Evolutionary conservation across 1,139 yeast genomes (phyloP).

Genomic region (Geotrichum candidum): DNA sequence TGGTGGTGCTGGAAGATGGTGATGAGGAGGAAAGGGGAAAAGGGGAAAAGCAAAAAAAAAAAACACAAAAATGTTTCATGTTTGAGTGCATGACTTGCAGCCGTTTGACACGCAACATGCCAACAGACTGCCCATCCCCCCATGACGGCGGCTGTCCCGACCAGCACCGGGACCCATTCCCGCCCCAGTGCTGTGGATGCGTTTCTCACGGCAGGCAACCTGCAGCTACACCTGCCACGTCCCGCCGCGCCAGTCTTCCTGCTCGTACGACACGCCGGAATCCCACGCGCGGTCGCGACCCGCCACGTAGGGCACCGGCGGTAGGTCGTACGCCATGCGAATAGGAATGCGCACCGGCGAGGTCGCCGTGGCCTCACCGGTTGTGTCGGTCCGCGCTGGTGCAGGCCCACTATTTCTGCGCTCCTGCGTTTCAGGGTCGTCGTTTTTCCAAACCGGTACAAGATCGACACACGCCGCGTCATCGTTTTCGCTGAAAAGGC

Average conservation of each 20-base stretch:
- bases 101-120: too few species aligned
- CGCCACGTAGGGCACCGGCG: background rate
- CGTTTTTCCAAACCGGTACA: constrained; percentile 22
- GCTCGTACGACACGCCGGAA: background rate
- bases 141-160: too few species aligned
- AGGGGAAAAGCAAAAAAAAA: background rate
- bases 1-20: background rate
- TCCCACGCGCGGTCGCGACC: background rate
- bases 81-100: background rate
- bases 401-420: background rate
- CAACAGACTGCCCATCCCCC: too few species aligned
- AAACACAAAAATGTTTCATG: background rate
- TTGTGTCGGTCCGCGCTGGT: background rate
- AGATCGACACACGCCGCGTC: constrained; percentile 11
- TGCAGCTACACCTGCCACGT: background rate
- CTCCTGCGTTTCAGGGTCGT: background rate
- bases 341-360: background rate
- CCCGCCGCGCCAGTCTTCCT: background rate
- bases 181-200: background rate
- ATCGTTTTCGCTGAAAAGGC: constrained; percentile 8
- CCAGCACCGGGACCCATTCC: background rate
- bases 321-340: background rate
- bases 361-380: background rate
- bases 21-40: background rate
- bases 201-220: background rate